Evolutionary conservation across 257 asterid genomes (phyloP).

Genomic region (Nicotiana attenuata): DNA sequence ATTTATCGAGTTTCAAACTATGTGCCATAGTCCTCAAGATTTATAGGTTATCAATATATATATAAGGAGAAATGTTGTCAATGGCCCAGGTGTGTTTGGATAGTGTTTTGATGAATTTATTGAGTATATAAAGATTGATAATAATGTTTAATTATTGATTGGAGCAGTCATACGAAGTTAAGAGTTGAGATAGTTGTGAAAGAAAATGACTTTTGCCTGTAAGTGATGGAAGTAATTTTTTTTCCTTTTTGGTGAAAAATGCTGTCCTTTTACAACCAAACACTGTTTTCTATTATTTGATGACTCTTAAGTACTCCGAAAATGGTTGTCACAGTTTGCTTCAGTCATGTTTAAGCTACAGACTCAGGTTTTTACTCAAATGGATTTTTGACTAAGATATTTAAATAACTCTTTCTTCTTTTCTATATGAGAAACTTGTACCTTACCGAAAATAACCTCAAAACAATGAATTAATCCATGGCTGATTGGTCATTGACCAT

Average conservation of each 20-base stretch:
- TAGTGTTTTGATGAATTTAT: not conserved
- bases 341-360: not conserved
- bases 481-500: not conserved
- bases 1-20: too few species aligned
- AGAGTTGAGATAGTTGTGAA: not conserved
- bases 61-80: too few species aligned
- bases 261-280: not conserved
- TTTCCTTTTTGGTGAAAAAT: too few species aligned
- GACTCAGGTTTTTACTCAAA: not conserved
- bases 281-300: not conserved
- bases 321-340: not conserved
- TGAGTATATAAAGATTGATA: not conserved
- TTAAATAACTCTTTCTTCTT: not conserved
- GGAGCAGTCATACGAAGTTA: not conserved
- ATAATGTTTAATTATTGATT: not conserved
- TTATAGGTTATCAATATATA: too few species aligned
- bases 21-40: too few species aligned
- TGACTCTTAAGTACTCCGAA: not conserved
- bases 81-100: not conserved
- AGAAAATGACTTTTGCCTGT: not conserved
- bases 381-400: not conserved
- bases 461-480: not conserved
- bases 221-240: too few species aligned
- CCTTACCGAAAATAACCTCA: not conserved
- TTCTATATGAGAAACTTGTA: not conserved